phyloP scores from a whole-genome alignment of 1,284 basidiomycete species.

The Filobasidium uniguttulatum region DNA sequence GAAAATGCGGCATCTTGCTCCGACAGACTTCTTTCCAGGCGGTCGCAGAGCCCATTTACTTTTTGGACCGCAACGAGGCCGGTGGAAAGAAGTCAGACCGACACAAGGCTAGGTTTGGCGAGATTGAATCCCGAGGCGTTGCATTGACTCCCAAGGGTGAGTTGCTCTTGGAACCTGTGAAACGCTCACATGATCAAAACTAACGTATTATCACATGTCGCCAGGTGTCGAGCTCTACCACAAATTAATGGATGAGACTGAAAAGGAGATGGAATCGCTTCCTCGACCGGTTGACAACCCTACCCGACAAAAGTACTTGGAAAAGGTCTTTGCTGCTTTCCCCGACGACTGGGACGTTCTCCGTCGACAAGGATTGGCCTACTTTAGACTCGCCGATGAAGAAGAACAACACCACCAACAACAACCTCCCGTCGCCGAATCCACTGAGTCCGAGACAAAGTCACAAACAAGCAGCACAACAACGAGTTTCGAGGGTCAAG shows the following conservation, averaged over 20 bases:
- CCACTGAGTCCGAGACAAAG: constrained; percentile 1
- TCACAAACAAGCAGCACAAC: no score
- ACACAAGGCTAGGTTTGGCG: constrained; percentile 39
- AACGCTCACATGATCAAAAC: constrained; percentile 2
- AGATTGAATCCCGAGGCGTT: constrained; percentile 38
- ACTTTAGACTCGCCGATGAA: constrained; percentile 22
- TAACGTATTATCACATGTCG: no score
- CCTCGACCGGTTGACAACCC: constrained; percentile 23
- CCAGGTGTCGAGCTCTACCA: constrained; percentile 26
- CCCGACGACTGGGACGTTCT: constrained; percentile 26
- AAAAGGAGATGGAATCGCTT: constrained; percentile 11
- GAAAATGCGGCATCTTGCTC: constrained; percentile 33
- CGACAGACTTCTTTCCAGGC: constrained; percentile 39
- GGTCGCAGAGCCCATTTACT: constrained; percentile 34
- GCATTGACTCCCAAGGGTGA: constrained; percentile 35
- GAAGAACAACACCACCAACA: no score
- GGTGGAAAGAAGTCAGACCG: constrained; percentile 4
- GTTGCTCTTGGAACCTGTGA: constrained; percentile 7
- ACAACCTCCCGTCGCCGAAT: no score
- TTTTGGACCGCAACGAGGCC: constrained; percentile 18
- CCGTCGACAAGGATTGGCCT: constrained; percentile 23
- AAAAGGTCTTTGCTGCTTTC: constrained; percentile 21
- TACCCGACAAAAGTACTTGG: constrained; percentile 27
- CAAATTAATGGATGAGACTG: constrained; percentile 19
- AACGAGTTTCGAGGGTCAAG: constrained; percentile 22